Conservation (phyloP, 495 filamentous ascomycete genomes). For the Chaetomidium leptoderma region DNA sequence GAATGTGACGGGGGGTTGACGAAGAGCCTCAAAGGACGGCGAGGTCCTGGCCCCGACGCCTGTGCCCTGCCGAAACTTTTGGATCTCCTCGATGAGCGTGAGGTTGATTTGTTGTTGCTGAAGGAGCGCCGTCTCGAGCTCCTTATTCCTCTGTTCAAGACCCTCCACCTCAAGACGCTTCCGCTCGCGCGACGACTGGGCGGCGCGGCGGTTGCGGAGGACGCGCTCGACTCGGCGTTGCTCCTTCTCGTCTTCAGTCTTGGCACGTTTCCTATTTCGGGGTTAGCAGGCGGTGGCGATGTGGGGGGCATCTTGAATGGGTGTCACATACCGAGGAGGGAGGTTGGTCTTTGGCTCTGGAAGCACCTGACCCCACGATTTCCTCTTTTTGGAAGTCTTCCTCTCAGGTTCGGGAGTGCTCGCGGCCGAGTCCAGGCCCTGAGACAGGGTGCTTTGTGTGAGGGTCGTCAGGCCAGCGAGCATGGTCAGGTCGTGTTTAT, state of each 20-base stretch:
- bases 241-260: slow-evolving; percentile 98
- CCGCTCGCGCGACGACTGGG: slow-evolving; percentile 91
- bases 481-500: slow-evolving; percentile 17
- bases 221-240: slow-evolving; percentile 96
- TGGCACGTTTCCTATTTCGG: slow-evolving; percentile 80
- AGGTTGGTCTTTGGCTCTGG: slow-evolving; percentile 95
- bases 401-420: slow-evolving; percentile 48
- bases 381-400: slow-evolving; percentile 90
- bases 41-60: slow-evolving; percentile 33
- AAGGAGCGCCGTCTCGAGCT: slow-evolving; percentile 60
- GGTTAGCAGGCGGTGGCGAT: not conserved
- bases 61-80: slow-evolving; percentile 55
- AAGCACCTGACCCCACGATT: slow-evolving; percentile 97
- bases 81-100: slow-evolving; percentile 60
- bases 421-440: slow-evolving; percentile 16
- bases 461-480: slow-evolving; percentile 20
- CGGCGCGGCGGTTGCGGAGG: slow-evolving; percentile 89
- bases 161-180: slow-evolving; percentile 93
- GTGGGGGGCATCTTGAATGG: not conserved
- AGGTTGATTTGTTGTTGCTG: slow-evolving; percentile 63
- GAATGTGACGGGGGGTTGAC: slow-evolving; percentile 46
- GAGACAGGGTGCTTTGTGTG: slow-evolving; percentile 9
- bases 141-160: slow-evolving; percentile 71
- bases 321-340: slow-evolving; percentile 70
- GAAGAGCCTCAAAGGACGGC: slow-evolving; percentile 32